Evolutionary conservation across 345 rosid genomes (phyloP).

Genomic region (Aquilaria malaccensis): DNA sequence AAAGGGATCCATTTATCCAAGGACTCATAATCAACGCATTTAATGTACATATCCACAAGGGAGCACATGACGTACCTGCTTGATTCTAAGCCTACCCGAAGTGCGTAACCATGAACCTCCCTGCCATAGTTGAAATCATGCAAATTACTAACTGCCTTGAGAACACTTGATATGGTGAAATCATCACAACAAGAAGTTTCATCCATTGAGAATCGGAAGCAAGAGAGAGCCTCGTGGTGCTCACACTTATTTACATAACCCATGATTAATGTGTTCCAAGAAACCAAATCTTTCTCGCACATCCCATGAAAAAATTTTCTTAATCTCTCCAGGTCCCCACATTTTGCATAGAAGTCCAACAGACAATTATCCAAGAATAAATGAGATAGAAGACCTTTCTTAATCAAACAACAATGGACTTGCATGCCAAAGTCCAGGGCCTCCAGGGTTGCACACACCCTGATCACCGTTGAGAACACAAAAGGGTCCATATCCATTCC

Average conservation of each 20-base stretch:
- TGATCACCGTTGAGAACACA: slow-evolving; percentile 17
- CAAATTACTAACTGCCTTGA: slow-evolving; percentile 22
- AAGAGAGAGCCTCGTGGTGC: slow-evolving; percentile 18
- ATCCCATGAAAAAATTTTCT: slow-evolving; percentile 17
- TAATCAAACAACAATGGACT: slow-evolving; percentile 16
- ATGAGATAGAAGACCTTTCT: slow-evolving; percentile 12
- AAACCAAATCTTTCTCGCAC: slow-evolving; percentile 20
- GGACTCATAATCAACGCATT: slow-evolving; percentile 9
- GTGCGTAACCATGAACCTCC: slow-evolving; percentile 20
- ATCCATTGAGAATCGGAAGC: slow-evolving; percentile 16
- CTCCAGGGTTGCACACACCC: slow-evolving; percentile 16
- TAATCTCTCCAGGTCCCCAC: slow-evolving; percentile 15
- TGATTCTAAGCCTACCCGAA: slow-evolving; percentile 18
- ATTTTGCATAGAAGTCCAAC: slow-evolving; percentile 26
- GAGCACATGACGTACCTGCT: slow-evolving; percentile 18
- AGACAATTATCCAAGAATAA: slow-evolving; percentile 21
- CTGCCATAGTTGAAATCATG: slow-evolving; percentile 17
- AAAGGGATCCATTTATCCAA: slow-evolving; percentile 13
- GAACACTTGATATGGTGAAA: slow-evolving; percentile 21
- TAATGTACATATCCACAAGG: slow-evolving; percentile 26
- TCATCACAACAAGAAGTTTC: slow-evolving; percentile 20
- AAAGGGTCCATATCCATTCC: slow-evolving; percentile 17
- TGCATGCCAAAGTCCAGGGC: slow-evolving; percentile 13
- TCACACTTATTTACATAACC: slow-evolving; percentile 22
- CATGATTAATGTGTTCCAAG: slow-evolving; percentile 26